Evolutionary conservation across 352 stramenopile species (phyloP).

Genomic region (Peronospora farinosa): DNA sequence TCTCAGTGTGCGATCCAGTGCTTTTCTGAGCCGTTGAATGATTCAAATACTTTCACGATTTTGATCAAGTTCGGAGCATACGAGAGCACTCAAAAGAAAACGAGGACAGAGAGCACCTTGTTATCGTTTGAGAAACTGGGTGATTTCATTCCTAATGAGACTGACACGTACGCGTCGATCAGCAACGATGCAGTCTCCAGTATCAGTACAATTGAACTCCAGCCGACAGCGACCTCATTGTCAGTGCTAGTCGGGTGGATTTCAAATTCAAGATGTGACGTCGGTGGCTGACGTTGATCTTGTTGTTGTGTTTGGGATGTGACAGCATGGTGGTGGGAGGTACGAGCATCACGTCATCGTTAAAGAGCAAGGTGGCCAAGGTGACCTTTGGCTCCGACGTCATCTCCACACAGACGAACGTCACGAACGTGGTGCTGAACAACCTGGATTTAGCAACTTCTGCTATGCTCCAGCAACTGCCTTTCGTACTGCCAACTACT

Average conservation of each 20-base stretch:
- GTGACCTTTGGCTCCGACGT: slow-evolving; percentile 25
- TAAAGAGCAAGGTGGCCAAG: slow-evolving; percentile 34
- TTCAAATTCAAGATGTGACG: neutral
- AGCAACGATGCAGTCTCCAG: slow-evolving; percentile 33
- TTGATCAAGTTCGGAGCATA: slow-evolving; percentile 47
- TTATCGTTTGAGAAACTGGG: slow-evolving; percentile 15
- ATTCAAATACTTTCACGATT: slow-evolving; percentile 42
- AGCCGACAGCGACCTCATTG: slow-evolving; percentile 24
- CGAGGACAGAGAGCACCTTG: slow-evolving; percentile 6
- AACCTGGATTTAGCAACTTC: slow-evolving; percentile 28
- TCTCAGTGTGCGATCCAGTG: slow-evolving; percentile 45
- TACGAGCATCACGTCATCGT: slow-evolving; percentile 13
- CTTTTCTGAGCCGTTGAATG: slow-evolving; percentile 25
- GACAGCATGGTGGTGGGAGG: slow-evolving; percentile 26
- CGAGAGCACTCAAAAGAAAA: slow-evolving; percentile 14
- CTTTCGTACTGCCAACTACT: slow-evolving; percentile 14
- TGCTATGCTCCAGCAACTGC: slow-evolving; percentile 24
- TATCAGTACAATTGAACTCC: slow-evolving; percentile 21
- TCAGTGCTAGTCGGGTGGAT: slow-evolving; percentile 6
- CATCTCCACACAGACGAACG: slow-evolving; percentile 22
- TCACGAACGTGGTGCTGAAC: slow-evolving; percentile 26
- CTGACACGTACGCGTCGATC: slow-evolving; percentile 22
- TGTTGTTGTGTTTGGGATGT: slow-evolving; percentile 1
- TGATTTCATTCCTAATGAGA: slow-evolving; percentile 15
- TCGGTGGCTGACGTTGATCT: neutral